Base-by-base conservation (phyloP, 345 rosid genomes). In the Moricandia arvensis region DNA sequence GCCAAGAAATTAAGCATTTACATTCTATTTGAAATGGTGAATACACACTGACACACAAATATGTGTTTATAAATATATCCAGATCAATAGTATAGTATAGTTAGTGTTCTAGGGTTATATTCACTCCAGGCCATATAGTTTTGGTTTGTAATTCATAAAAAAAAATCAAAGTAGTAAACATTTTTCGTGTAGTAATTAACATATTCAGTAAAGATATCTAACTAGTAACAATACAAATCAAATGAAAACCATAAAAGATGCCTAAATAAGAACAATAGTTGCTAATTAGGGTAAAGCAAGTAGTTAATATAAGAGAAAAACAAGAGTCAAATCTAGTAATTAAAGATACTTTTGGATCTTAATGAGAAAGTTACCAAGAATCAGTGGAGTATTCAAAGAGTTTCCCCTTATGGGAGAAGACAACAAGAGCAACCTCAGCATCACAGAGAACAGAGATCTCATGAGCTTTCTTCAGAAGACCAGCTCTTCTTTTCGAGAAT, bases 341-440 rank as follows among this genome's bases (percentile, higher is more conserved):
- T 37, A 47, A 66, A 59, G 24, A 37, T 17, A 34, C 21, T 38
- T 18, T 18, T 18, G 27, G 24, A 7, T 53, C 11, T 53, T 17
- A 18, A 53, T 18, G 29, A 53, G 59, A 53, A 53, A 53, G 27
- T 53, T 84, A 89, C 93, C 91, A 66, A 21, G 87, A 80, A 78
- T 86, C 89, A 59, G 86, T 80, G 49, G 91, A 83, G 84, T 87
- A 89, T 68, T 89, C 93, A 30, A 83, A 89, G 82, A 89, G 86
- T 79, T 87, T 89, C 59, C 93, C 93, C 81, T 83, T 89, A 79
- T 89, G 85, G 41, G 91, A 89, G 88, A 89, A 89, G 81, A 89
- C 86, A 70, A 89, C 85, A 71, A 89, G 73, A 26, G 88, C 91
- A 57, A 89, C 93, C 79, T 88, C 53, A 47, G 53, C 53, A 47